phyloP scores from a whole-genome alignment of 78 protist species.

The Chrysochromulina tobinii region DNA sequence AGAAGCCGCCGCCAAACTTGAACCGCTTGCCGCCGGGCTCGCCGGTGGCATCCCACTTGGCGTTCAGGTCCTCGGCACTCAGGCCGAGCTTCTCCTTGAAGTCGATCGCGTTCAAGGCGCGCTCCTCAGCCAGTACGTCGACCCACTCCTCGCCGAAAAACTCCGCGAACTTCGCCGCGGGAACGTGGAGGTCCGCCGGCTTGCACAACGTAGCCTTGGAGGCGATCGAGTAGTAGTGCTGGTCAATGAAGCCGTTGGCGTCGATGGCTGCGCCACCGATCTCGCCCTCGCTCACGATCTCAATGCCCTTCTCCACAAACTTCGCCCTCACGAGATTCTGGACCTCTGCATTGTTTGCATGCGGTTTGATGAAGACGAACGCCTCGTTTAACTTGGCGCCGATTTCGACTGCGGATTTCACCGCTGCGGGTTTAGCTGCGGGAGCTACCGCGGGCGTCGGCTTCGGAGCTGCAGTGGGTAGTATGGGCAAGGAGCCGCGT shows the following conservation, averaged over 20 bases:
- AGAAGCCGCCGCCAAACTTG: no score
- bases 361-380: not conserved
- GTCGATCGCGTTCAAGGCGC: not conserved
- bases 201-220: not conserved
- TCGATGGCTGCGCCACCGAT: not conserved
- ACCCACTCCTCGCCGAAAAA: not conserved
- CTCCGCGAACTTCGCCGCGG: not conserved
- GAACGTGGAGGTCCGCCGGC: constrained; percentile 3
- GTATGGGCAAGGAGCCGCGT: no score
- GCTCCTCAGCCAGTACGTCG: not conserved
- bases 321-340: not conserved
- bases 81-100: not conserved
- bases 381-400: not conserved
- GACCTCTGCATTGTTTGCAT: not conserved
- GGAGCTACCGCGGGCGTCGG: no score
- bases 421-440: no score
- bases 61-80: not conserved
- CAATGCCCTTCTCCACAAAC: constrained; percentile 1
- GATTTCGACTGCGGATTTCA: no score
- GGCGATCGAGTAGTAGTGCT: constrained; percentile 40
- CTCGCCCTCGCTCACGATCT: not conserved
- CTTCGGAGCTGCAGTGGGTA: no score
- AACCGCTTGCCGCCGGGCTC: no score
- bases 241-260: constrained; percentile 23
- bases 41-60: not conserved